A percentile compares a stretch with the other conserved stretches of the same genome.
Evolutionary conservation across 768 basidiomycete genomes (phyloP).

Genomic region (Tulasnella sp.): DNA sequence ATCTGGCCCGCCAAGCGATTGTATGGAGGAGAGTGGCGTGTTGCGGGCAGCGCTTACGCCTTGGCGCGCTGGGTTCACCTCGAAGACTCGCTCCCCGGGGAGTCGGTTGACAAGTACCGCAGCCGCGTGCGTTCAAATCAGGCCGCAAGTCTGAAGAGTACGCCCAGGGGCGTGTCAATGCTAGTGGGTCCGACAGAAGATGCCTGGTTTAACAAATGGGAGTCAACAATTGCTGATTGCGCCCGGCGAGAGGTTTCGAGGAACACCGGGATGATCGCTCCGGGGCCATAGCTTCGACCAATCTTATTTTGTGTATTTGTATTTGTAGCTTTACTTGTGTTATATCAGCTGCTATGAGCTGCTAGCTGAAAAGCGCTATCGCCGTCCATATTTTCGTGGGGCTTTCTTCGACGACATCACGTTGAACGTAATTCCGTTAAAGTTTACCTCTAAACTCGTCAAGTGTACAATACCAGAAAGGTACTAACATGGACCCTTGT

Average conservation of each 20-base stretch:
- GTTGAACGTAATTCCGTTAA: no score
- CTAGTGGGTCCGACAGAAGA: slow-evolving; percentile 55
- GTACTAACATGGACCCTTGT: no score
- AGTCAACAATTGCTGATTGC: slow-evolving; percentile 50
- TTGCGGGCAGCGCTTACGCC: slow-evolving; percentile 9
- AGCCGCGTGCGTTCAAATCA: no score
- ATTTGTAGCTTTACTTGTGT: no score
- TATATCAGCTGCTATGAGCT: slow-evolving; percentile 46
- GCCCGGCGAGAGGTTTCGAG: slow-evolving; percentile 30
- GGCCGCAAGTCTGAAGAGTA: slow-evolving; percentile 21
- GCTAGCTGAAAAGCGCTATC: no score
- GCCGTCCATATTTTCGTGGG: no score
- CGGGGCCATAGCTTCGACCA: no score
- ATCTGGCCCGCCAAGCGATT: slow-evolving; percentile 70
- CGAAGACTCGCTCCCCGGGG: slow-evolving; percentile 15
- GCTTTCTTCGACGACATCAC: no score
- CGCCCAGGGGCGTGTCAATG: slow-evolving; percentile 28
- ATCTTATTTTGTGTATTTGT: no score
- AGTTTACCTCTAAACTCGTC: no score
- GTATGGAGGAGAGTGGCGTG: slow-evolving; percentile 60
- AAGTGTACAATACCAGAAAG: no score
- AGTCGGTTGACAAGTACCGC: slow-evolving; percentile 11
- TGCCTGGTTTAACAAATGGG: slow-evolving; percentile 73
- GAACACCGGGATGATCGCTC: no score
- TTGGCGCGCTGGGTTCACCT: slow-evolving; percentile 12